Conservation (phyloP, 805 yeast species). For the Starmerella bombicola region DNA sequence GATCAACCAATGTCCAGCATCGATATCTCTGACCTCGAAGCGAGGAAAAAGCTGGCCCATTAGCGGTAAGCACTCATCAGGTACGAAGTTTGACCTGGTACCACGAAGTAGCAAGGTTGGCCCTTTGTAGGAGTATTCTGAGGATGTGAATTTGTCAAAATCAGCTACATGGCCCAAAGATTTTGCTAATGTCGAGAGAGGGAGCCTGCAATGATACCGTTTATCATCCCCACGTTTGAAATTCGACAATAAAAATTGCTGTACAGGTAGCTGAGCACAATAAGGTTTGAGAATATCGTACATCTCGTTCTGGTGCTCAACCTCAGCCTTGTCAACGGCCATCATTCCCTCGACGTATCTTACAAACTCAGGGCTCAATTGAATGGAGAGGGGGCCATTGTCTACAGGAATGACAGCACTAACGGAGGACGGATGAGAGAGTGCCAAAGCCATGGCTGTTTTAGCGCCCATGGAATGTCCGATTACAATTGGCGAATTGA, state of each 20-base stretch:
- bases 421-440: constrained; percentile 51
- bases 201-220: constrained; percentile 43
- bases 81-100: constrained; percentile 56
- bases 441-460: constrained; percentile 74
- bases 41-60: constrained; percentile 70
- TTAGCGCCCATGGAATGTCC: constrained; percentile 68
- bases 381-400: constrained; percentile 69
- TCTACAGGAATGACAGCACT: constrained; percentile 65
- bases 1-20: constrained; percentile 88
- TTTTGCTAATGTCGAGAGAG: constrained; percentile 55
- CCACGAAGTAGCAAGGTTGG: constrained; percentile 78
- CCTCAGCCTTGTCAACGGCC: constrained; percentile 38
- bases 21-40: constrained; percentile 59
- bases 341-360: constrained; percentile 53
- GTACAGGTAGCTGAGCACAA: constrained; percentile 46
- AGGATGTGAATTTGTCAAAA: constrained; percentile 55
- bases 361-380: constrained; percentile 48
- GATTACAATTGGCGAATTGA: constrained; percentile 26
- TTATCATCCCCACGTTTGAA: constrained; percentile 35
- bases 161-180: constrained; percentile 55
- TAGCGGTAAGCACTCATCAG: constrained; percentile 65
- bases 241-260: constrained; percentile 71
- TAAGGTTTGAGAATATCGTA: constrained; percentile 48
- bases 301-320: constrained; percentile 51
- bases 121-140: constrained; percentile 44